These are phyloP conservation scores for Evernia prunastri DNA, from an alignment of 495 filamentous ascomycete genomes.

Conservation along the genomic window DNA sequence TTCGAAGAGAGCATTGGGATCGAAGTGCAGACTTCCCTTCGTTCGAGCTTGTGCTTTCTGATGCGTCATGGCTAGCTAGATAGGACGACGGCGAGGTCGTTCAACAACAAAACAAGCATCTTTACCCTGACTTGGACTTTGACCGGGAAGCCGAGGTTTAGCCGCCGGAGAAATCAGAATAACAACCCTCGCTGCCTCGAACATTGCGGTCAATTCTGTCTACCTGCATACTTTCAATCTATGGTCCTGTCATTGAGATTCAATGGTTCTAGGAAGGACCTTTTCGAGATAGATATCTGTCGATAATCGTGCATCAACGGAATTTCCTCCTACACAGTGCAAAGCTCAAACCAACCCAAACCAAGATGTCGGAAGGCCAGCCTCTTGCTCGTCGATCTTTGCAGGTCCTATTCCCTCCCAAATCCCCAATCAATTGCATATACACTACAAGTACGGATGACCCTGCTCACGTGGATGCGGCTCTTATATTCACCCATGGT, in stretches of 20 bases:
- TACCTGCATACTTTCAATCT: no score
- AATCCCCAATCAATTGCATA: conserved; percentile 12
- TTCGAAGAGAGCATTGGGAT: conserved; percentile 35
- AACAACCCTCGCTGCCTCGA: no score
- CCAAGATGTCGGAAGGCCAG: background rate
- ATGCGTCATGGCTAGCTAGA: background rate
- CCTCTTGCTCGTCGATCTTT: background rate
- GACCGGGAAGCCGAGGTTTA: no score
- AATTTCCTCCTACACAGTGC: background rate
- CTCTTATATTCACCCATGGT: conserved; percentile 39
- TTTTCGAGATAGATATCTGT: no score
- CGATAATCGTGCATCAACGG: no score
- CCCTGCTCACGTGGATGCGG: background rate
- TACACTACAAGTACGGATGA: background rate
- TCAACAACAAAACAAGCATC: no score
- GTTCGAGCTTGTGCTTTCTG: conserved; percentile 14
- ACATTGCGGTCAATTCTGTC: no score
- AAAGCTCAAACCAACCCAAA: background rate
- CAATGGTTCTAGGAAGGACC: no score
- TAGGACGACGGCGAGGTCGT: no score
- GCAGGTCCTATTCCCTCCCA: conserved; percentile 8
- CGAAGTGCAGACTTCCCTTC: conserved; percentile 30
- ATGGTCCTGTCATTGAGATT: no score
- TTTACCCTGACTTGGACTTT: no score
- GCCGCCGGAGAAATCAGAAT: background rate